Conservation (phyloP, 305 asterid genomes). For the Fraxinus baroniana region DNA sequence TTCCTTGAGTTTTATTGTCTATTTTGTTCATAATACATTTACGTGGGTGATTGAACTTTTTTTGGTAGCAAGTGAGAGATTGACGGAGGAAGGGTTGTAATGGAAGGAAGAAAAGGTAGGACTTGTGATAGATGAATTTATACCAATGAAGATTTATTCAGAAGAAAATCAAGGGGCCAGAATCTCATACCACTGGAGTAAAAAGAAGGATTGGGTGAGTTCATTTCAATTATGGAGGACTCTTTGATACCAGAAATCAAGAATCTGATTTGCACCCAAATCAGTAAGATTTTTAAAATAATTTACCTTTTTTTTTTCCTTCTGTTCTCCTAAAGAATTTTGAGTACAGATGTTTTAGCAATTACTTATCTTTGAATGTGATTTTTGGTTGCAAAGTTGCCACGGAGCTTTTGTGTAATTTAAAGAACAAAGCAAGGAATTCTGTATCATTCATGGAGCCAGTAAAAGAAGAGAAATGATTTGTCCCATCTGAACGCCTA, state of each 20-base stretch:
- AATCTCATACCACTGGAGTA: slow-evolving; percentile 31
- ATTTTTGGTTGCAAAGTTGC: slow-evolving; percentile 5
- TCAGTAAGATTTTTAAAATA: slow-evolving; percentile 16
- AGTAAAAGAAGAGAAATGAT: background rate
- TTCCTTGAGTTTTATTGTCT: too few relatives aligned
- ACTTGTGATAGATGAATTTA: slow-evolving; percentile 32
- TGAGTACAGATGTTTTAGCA: background rate
- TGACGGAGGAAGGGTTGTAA: slow-evolving; percentile 40
- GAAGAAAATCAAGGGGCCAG: slow-evolving; percentile 26
- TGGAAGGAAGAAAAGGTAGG: slow-evolving; percentile 21
- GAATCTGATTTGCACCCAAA: slow-evolving; percentile 26
- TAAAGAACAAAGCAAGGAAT: slow-evolving; percentile 26
- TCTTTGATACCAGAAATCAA: slow-evolving; percentile 3
- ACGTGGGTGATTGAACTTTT: too few relatives aligned
- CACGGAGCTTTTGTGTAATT: slow-evolving; percentile 15
- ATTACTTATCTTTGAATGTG: background rate
- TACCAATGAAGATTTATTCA: slow-evolving; percentile 22
- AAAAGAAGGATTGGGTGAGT: slow-evolving; percentile 54
- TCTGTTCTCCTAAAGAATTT: background rate
- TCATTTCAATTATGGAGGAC: slow-evolving; percentile 53
- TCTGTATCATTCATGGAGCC: slow-evolving; percentile 33
- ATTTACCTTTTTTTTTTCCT: background rate
- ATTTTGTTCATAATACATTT: too few relatives aligned
- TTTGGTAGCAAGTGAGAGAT: slow-evolving; percentile 39
- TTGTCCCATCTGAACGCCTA: background rate